A percentile compares a stretch with the other conserved stretches of the same genome.
Evolutionary conservation across 495 filamentous ascomycete species (phyloP).

Genomic region (Poronia punctata): DNA sequence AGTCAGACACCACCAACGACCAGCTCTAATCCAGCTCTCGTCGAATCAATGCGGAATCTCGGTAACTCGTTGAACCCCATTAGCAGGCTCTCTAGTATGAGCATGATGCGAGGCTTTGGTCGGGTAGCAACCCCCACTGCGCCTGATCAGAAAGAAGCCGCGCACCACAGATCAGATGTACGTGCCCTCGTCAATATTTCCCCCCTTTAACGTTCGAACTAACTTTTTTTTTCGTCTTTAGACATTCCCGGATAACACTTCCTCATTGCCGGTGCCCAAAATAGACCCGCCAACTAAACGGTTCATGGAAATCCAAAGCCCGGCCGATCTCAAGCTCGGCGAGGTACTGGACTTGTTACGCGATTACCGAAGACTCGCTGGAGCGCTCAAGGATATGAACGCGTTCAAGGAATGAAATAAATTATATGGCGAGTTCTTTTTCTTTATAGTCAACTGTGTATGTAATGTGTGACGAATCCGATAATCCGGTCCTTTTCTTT

Average conservation of each 20-base stretch:
- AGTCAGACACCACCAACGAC: slow-evolving; percentile 27
- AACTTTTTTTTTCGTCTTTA: slow-evolving; percentile 18
- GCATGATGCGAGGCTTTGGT: slow-evolving; percentile 68
- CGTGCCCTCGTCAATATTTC: slow-evolving; percentile 32
- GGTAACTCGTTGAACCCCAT: slow-evolving; percentile 80
- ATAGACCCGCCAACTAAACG: slow-evolving; percentile 66
- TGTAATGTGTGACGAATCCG: too few relatives aligned
- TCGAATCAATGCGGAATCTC: slow-evolving; percentile 78
- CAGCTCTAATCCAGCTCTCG: slow-evolving; percentile 49
- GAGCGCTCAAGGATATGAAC: slow-evolving; percentile 54
- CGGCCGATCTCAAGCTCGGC: slow-evolving; percentile 67
- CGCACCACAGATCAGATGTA: slow-evolving; percentile 30
- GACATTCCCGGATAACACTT: slow-evolving; percentile 55
- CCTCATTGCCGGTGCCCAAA: slow-evolving; percentile 43
- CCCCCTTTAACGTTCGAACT: neutral
- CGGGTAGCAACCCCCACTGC: slow-evolving; percentile 35
- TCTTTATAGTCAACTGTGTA: neutral
- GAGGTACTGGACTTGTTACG: slow-evolving; percentile 76
- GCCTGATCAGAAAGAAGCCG: slow-evolving; percentile 20
- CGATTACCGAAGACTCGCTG: slow-evolving; percentile 81
- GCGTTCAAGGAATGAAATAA: slow-evolving; percentile 44
- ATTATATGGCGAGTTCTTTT: neutral
- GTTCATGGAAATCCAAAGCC: slow-evolving; percentile 74
- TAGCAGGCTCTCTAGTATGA: slow-evolving; percentile 64
- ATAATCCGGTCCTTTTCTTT: neutral